Conservation (phyloP, 768 basidiomycete genomes). For the Phaeotremella fagi region DNA sequence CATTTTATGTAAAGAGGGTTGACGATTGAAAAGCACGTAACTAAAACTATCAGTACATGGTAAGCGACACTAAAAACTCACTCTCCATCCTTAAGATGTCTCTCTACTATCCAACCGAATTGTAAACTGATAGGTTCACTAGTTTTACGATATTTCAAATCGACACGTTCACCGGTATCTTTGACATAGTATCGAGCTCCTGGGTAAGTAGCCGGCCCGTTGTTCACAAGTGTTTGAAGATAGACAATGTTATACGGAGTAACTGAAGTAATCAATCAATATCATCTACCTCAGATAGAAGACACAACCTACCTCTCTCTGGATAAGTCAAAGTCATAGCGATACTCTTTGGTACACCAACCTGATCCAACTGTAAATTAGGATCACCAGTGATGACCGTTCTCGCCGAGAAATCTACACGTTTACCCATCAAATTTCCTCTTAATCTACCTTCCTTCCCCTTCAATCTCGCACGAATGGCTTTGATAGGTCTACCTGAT, state of each 20-base stretch:
- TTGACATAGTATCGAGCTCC: slow-evolving; percentile 95
- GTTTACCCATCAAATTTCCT: slow-evolving; percentile 98
- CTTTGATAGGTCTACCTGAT: slow-evolving; percentile 94
- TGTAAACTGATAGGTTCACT: slow-evolving; percentile 84
- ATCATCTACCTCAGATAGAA: background rate
- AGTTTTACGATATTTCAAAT: slow-evolving; percentile 91
- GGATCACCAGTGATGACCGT: slow-evolving; percentile 99
- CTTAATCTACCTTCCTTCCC: slow-evolving; percentile 97
- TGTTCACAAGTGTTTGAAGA: slow-evolving; percentile 88
- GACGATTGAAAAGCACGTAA: slow-evolving; percentile 93
- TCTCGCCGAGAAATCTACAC: slow-evolving; percentile 97
- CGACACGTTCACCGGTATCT: slow-evolving; percentile 95
- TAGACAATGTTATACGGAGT: slow-evolving; percentile 96
- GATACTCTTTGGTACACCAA: slow-evolving; percentile 90
- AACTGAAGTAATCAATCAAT: slow-evolving; percentile 54
- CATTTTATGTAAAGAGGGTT: slow-evolving; percentile 98
- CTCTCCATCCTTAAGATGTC: slow-evolving; percentile 98
- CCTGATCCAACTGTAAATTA: slow-evolving; percentile 90
- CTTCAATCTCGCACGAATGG: slow-evolving; percentile 94
- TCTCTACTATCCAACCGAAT: slow-evolving; percentile 97
- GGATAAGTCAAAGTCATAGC: slow-evolving; percentile 98
- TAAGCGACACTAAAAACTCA: slow-evolving; percentile 55
- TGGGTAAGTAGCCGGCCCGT: slow-evolving; percentile 90
- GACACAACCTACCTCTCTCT: slow-evolving; percentile 67
- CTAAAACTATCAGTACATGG: slow-evolving; percentile 49